phyloP scores from a whole-genome alignment of 2,329 filamentous ascomycete genomes.

The Fusarium newnesense region DNA sequence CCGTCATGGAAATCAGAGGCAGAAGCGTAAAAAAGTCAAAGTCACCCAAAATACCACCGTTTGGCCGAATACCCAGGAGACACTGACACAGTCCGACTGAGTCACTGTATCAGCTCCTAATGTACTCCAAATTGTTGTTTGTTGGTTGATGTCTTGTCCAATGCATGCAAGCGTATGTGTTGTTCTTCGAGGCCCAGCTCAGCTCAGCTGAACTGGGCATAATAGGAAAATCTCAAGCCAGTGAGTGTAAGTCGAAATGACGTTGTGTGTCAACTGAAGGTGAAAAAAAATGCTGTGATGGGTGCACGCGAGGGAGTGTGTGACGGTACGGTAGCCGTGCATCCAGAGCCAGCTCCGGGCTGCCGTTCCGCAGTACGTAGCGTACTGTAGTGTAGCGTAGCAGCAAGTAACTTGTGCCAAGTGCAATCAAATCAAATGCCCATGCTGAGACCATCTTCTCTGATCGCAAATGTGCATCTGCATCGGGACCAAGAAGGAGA shows the following conservation, averaged over 20 bases:
- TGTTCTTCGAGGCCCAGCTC: constrained; percentile 26
- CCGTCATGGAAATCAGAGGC: constrained; percentile 35
- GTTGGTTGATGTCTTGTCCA: neutral
- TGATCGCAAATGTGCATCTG: constrained; percentile 29
- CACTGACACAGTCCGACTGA: constrained; percentile 14
- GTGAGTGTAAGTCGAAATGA: constrained; percentile 25
- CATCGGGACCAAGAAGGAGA: constrained; percentile 32
- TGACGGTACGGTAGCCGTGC: constrained; percentile 31
- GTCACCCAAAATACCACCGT: constrained; percentile 37
- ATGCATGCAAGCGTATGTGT: constrained; percentile 5
- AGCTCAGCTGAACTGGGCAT: constrained; percentile 3
- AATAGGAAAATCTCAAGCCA: constrained; percentile 18
- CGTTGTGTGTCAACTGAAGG: constrained; percentile 12
- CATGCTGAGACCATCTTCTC: constrained; percentile 28
- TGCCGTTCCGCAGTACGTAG: constrained; percentile 30
- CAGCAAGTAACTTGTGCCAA: constrained; percentile 24
- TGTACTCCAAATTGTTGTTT: neutral
- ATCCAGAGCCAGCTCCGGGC: constrained; percentile 40
- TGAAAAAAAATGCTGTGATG: constrained; percentile 12
- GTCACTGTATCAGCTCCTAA: constrained; percentile 13
- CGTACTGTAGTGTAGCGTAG: neutral
- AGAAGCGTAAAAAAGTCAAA: constrained; percentile 33
- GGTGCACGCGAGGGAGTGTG: constrained; percentile 34
- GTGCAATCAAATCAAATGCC: constrained; percentile 37
- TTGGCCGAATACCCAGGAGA: constrained; percentile 31